Conservation (phyloP, 192 early-diverging fungal genomes). For the Backusella parvicylindrica region DNA sequence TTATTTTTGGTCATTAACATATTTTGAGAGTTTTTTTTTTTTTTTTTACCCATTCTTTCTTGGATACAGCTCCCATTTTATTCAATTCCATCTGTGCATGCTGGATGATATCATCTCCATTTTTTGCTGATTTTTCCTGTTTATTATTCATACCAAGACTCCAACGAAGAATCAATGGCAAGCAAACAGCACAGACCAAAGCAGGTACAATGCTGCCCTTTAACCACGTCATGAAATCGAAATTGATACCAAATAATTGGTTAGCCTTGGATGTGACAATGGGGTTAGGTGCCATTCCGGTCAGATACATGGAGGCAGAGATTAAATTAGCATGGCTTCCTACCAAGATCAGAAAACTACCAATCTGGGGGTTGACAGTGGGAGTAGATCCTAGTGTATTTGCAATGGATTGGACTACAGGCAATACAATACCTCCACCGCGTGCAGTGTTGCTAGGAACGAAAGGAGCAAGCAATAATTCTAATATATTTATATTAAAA, state of each 20-base stretch:
- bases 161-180: conserved; percentile 2
- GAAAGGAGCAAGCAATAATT: conserved; percentile 63
- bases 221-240: conserved; percentile 65
- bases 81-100: conserved; percentile 12
- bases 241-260: conserved; percentile 60
- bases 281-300: conserved; percentile 69
- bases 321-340: conserved; percentile 67
- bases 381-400: conserved; percentile 47
- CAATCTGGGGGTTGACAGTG: conserved; percentile 27
- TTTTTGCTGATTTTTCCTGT: neutral
- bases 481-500: conserved; percentile 15
- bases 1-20: neutral
- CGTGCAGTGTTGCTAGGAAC: conserved; percentile 70
- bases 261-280: conserved; percentile 56
- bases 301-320: conserved; percentile 69
- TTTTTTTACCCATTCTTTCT: conserved; percentile 11
- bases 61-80: conserved; percentile 6
- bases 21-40: neutral
- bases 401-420: conserved; percentile 63
- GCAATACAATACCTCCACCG: conserved; percentile 74
- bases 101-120: conserved; percentile 10
- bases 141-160: conserved; percentile 3
- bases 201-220: conserved; percentile 51
- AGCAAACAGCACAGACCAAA: conserved; percentile 13
- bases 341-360: conserved; percentile 57